These are phyloP conservation scores for Ramaria rubella DNA, from an alignment of 768 basidiomycete genomes.

Conservation along the genomic window DNA sequence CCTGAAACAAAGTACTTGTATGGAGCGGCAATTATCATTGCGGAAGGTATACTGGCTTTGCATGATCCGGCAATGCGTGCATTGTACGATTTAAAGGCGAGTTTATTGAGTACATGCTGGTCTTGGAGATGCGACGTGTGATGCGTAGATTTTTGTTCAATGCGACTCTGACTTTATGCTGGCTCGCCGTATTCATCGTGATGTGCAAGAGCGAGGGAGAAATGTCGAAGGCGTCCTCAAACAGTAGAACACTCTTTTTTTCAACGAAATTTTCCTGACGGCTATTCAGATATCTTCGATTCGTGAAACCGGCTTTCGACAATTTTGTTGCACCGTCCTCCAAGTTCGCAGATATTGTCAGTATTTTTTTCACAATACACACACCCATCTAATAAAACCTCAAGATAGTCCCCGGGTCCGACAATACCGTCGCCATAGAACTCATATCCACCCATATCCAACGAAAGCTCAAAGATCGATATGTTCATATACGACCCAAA, in stretches of 20 bases:
- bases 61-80: conserved; percentile 71
- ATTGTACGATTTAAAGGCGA: conserved; percentile 88
- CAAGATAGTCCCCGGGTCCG: conserved; percentile 94
- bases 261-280: not conserved
- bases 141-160: conserved; percentile 72
- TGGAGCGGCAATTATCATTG: conserved; percentile 88
- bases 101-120: not conserved
- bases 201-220: conserved; percentile 82
- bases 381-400: not conserved
- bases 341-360: conserved; percentile 82
- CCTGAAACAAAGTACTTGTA: conserved; percentile 83
- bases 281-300: conserved; percentile 73
- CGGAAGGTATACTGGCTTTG: conserved; percentile 89
- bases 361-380: conserved; percentile 2
- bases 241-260: conserved; percentile 57
- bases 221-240: conserved; percentile 83
- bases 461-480: conserved; percentile 74
- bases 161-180: conserved; percentile 97
- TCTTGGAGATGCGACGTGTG: not conserved
- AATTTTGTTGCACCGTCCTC: conserved; percentile 88
- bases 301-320: conserved; percentile 92
- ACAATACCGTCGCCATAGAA: conserved; percentile 88
- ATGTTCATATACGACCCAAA: conserved; percentile 63
- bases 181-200: conserved; percentile 82
- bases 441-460: conserved; percentile 88